phyloP scores from a whole-genome alignment of 495 filamentous ascomycete species.

The Aspergillus kassunensis region DNA sequence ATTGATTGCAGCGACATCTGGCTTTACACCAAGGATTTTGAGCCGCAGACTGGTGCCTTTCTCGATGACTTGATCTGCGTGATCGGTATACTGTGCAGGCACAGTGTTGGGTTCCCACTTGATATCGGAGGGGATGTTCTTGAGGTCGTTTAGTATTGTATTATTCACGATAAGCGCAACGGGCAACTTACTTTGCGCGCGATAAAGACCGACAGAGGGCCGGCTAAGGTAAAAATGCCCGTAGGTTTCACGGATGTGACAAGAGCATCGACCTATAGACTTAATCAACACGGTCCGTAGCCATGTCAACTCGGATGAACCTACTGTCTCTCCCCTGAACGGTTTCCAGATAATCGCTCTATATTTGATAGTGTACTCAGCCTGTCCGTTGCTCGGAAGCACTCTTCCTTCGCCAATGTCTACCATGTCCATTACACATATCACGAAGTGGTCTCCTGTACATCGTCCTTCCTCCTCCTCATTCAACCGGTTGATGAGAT shows the following conservation, averaged over 20 bases:
- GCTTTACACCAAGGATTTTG: conserved; percentile 87
- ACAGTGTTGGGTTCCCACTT: conserved; percentile 90
- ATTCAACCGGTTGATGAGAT: conserved; percentile 79
- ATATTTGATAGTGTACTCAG: conserved; percentile 92
- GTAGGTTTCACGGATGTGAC: conserved; percentile 84
- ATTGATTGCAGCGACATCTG: conserved; percentile 88
- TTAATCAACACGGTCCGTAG: not conserved
- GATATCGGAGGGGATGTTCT: conserved; percentile 91
- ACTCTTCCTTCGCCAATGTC: conserved; percentile 90
- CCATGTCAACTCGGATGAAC: conserved; percentile 25
- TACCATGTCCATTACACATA: conserved; percentile 91
- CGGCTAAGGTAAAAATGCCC: conserved; percentile 89
- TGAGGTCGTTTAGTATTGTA: conserved; percentile 13
- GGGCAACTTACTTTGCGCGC: conserved; percentile 66
- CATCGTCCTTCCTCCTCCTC: conserved; percentile 92
- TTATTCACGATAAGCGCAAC: not conserved
- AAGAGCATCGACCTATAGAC: conserved; percentile 76
- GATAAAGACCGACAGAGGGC: conserved; percentile 85
- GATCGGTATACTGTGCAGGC: conserved; percentile 77
- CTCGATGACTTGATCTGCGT: conserved; percentile 90
- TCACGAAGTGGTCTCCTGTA: conserved; percentile 90
- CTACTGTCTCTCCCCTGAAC: conserved; percentile 92
- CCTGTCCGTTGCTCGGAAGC: conserved; percentile 80
- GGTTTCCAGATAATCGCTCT: conserved; percentile 96
- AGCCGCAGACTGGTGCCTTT: conserved; percentile 88